These are phyloP conservation scores for Parsonsia alboflavescens DNA, from an alignment of 257 asterid genomes.

Conservation along the genomic window DNA sequence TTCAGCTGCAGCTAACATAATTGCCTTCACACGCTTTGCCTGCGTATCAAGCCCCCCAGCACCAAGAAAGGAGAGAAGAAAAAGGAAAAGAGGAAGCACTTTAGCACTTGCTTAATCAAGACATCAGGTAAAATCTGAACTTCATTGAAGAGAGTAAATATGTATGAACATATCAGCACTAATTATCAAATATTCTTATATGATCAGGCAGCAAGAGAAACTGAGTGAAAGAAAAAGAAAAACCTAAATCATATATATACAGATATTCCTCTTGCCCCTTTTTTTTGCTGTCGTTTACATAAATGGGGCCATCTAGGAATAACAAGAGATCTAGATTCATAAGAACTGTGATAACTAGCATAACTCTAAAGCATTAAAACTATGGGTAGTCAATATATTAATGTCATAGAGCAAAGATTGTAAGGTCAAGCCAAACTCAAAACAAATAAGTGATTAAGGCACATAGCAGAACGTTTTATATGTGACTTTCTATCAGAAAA, in stretches of 20 bases:
- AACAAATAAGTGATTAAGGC: neutral
- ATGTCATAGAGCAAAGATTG: too few relatives aligned
- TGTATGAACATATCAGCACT: too few relatives aligned
- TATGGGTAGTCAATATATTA: neutral
- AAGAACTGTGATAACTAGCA: neutral
- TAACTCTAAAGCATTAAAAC: neutral
- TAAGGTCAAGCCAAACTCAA: neutral
- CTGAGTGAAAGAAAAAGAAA: too few relatives aligned
- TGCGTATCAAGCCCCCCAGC: slow-evolving; percentile 24
- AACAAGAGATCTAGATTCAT: neutral
- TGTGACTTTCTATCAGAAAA: neutral
- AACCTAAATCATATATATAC: too few relatives aligned
- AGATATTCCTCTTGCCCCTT: too few relatives aligned
- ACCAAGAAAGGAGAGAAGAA: neutral
- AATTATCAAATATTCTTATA: too few relatives aligned
- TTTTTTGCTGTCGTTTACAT: neutral
- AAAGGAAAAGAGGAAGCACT: neutral
- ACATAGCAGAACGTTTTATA: neutral
- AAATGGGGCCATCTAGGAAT: neutral
- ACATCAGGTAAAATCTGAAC: neutral
- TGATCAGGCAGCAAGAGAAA: too few relatives aligned
- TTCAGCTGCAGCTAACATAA: slow-evolving; percentile 98
- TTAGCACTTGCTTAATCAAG: neutral
- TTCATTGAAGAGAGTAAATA: neutral
- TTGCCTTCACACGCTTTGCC: slow-evolving; percentile 88